These are phyloP conservation scores for Perilla frutescens DNA, from an alignment of 257 asterid species.

Conservation along the genomic window DNA sequence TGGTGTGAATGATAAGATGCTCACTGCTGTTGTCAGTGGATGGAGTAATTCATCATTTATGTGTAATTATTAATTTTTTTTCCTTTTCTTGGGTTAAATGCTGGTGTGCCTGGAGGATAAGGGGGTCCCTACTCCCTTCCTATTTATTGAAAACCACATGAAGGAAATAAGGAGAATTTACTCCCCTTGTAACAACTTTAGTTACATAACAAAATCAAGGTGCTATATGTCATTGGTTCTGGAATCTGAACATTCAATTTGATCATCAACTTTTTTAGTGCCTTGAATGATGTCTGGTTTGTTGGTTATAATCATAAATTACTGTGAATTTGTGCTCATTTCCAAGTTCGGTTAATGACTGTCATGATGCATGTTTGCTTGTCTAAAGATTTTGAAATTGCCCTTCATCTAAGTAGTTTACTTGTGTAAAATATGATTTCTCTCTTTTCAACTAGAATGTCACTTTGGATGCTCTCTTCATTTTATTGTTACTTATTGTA, in stretches of 20 bases:
- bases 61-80: no score
- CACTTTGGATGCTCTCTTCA: neutral
- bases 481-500: conserved; percentile 25
- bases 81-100: neutral
- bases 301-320: no score
- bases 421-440: no score
- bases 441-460: neutral
- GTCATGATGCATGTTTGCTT: no score
- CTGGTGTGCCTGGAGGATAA: neutral
- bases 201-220: neutral
- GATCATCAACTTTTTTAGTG: neutral
- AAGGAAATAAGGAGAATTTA: neutral
- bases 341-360: no score
- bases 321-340: no score
- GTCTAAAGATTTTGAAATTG: no score
- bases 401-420: neutral
- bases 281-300: neutral
- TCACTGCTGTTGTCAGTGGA: no score
- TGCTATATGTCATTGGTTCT: conserved; percentile 1
- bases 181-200: neutral
- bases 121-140: neutral
- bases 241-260: neutral
- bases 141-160: conserved; percentile 4
- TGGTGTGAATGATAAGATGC: no score
- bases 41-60: no score